phyloP scores from a whole-genome alignment of 352 stramenopile genomes.

The Pythium coloratum region DNA sequence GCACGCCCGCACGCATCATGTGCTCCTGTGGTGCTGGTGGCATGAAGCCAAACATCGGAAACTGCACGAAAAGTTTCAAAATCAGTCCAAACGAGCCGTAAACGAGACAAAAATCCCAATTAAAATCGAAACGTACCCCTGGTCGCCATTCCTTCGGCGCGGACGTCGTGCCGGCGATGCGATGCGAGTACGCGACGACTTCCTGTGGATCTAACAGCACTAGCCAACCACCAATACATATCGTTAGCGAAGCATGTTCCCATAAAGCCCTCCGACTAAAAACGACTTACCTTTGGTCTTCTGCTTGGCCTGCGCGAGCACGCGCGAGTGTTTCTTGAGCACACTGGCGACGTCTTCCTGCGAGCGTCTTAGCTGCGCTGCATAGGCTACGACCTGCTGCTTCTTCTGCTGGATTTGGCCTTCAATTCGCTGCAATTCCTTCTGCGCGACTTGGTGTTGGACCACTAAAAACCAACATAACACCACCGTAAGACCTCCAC shows the following conservation, averaged over 20 bases:
- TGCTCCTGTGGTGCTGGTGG: conserved; percentile 79
- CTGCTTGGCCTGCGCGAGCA: conserved; percentile 60
- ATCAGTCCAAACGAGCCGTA: not conserved
- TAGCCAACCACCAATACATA: conserved; percentile 16
- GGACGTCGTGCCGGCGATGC: conserved; percentile 76
- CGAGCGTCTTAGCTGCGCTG: conserved; percentile 57
- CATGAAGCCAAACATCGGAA: conserved; percentile 88
- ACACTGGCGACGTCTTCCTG: conserved; percentile 71
- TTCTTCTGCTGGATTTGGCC: conserved; percentile 68
- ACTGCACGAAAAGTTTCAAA: conserved; percentile 31
- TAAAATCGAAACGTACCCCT: conserved; percentile 42
- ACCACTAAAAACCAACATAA: conserved; percentile 41
- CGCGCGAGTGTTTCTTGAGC: conserved; percentile 61
- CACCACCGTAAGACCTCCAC: not conserved
- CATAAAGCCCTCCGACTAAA: not conserved
- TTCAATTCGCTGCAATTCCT: conserved; percentile 59
- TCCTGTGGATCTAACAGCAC: conserved; percentile 65
- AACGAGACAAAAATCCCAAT: not conserved
- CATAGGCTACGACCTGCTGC: conserved; percentile 67
- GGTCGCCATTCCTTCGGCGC: conserved; percentile 74
- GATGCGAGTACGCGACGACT: conserved; percentile 79
- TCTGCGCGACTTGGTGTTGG: conserved; percentile 69
- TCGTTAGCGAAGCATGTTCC: not conserved
- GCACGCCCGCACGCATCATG: conserved; percentile 83
- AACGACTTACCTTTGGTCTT: conserved; percentile 43